These are phyloP conservation scores for Pontederia paniculata DNA, from an alignment of 176 grass and related monocot genomes.

Conservation along the genomic window DNA sequence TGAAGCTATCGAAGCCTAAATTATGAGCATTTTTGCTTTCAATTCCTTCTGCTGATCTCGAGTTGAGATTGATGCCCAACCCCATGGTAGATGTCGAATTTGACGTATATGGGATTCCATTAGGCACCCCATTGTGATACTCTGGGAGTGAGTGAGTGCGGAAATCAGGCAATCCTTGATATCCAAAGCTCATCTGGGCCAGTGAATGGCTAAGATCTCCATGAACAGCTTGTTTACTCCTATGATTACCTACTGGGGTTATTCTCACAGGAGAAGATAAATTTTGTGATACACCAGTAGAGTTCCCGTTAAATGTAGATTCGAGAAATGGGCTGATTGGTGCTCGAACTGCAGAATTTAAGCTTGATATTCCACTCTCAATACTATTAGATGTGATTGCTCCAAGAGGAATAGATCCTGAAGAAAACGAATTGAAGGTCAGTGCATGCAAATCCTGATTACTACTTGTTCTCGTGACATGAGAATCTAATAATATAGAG, in stretches of 20 bases:
- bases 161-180: slow-evolving; percentile 33
- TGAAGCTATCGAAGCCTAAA: slow-evolving; percentile 26
- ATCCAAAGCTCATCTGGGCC: slow-evolving; percentile 40
- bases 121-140: slow-evolving; percentile 20
- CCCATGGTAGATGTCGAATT: slow-evolving; percentile 22
- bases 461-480: slow-evolving; percentile 2
- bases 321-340: slow-evolving; percentile 14
- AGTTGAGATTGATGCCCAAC: slow-evolving; percentile 25
- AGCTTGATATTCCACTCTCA: slow-evolving; percentile 18
- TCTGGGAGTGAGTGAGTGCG: slow-evolving; percentile 52
- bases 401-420: slow-evolving; percentile 20
- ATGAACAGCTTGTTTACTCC: slow-evolving; percentile 18
- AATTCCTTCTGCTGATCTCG: slow-evolving; percentile 34
- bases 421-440: slow-evolving; percentile 15
- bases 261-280: slow-evolving; percentile 47
- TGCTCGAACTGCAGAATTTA: slow-evolving; percentile 34
- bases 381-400: slow-evolving; percentile 14
- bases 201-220: slow-evolving; percentile 25
- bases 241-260: slow-evolving; percentile 26
- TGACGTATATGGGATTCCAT: slow-evolving; percentile 20
- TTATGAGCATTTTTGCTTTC: slow-evolving; percentile 30
- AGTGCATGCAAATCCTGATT: not conserved
- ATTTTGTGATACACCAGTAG: slow-evolving; percentile 23
- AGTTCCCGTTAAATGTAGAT: slow-evolving; percentile 21
- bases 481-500: not conserved